These are phyloP conservation scores for Clonostachys rhizophaga DNA, from an alignment of 2,329 filamentous ascomycete genomes.

Conservation along the genomic window DNA sequence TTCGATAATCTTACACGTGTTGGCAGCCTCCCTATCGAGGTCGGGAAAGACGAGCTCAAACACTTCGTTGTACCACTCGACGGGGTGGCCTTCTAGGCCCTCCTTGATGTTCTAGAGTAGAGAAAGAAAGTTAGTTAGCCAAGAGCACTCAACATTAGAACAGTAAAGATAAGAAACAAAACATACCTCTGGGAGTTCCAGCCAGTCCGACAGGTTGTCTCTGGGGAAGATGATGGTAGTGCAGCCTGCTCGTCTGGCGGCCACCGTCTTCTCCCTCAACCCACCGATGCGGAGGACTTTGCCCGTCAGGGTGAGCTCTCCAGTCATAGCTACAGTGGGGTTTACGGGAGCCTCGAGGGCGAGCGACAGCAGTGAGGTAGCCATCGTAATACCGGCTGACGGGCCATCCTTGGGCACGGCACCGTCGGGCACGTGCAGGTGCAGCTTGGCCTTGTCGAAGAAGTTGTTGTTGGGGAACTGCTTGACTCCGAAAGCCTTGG, in stretches of 20 bases:
- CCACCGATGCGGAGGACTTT: slow-evolving; percentile 96
- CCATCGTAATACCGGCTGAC: slow-evolving; percentile 95
- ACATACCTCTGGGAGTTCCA: slow-evolving; percentile 92
- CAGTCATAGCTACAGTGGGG: slow-evolving; percentile 94
- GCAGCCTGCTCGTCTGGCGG: slow-evolving; percentile 85
- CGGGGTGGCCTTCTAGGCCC: slow-evolving; percentile 85
- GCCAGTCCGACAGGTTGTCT: slow-evolving; percentile 95
- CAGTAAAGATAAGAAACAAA: not conserved
- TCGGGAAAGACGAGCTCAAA: slow-evolving; percentile 87
- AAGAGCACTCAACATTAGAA: not conserved
- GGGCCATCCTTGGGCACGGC: slow-evolving; percentile 93
- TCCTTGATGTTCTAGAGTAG: slow-evolving; percentile 86
- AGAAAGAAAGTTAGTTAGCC: slow-evolving; percentile 1
- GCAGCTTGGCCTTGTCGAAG: slow-evolving; percentile 92
- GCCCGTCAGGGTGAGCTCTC: slow-evolving; percentile 92
- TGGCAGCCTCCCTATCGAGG: slow-evolving; percentile 69
- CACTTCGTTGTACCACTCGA: slow-evolving; percentile 90
- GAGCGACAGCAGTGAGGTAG: slow-evolving; percentile 83
- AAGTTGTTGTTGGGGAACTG: slow-evolving; percentile 88
- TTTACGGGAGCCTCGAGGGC: slow-evolving; percentile 75
- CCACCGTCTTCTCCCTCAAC: slow-evolving; percentile 93
- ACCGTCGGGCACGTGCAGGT: slow-evolving; percentile 94
- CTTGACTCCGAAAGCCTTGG: slow-evolving; percentile 82
- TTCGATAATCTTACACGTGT: slow-evolving; percentile 63
- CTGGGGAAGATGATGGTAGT: slow-evolving; percentile 91